Base-by-base conservation (phyloP, 345 rosid species). In the Brassica rapa region DNA sequence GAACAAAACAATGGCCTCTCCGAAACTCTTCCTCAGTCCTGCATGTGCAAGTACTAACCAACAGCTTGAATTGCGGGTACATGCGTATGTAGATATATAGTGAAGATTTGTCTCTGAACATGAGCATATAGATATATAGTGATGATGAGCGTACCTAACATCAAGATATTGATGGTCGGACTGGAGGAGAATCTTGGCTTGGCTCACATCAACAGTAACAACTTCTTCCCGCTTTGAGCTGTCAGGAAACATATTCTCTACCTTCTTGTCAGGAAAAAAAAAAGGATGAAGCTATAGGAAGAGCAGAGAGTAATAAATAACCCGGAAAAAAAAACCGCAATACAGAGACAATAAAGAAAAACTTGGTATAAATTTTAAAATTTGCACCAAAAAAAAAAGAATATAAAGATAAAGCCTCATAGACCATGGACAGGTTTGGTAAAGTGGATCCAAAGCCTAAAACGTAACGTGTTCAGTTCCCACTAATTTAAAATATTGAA, bases 21-120 rank as follows among this genome's bases (percentile, higher is more conserved):
- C 75, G 82, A 84, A 72, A 90, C 79, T 94, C 98, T 70, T 90
- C 96, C 64, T 61, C 86, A 0, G 96, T 91, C 88, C 97, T 93
- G 76, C 77, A 68, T 49, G 49, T 62, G 41, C 53, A 72, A 72
- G 30, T 16, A 72, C 39, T 16, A 32, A 49, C 11, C 51, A 61
- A 3, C 25, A 66, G 15, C 62, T 72, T 15, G 0, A 67, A 35
- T 1, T 67, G 55, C 15, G 51, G 62, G 32, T 60, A 32, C 62
- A 30, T 19, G 68, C 53, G 23, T 23, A 14, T 63, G 14, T 15
- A 51, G 21, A 51, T 51, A 12, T 43, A 43, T 41, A 35, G 49
- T 6, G 14, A 37, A 29, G 14, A 46, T 30, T 24, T 24, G 25
- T 24, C 25, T 24, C 25, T 24, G 25, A 24, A 29, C 61, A 27